A percentile compares a stretch with the other conserved stretches of the same genome.
phyloP scores from a whole-genome alignment of 306 rosid genomes.

The Gleditsia sinensis region DNA sequence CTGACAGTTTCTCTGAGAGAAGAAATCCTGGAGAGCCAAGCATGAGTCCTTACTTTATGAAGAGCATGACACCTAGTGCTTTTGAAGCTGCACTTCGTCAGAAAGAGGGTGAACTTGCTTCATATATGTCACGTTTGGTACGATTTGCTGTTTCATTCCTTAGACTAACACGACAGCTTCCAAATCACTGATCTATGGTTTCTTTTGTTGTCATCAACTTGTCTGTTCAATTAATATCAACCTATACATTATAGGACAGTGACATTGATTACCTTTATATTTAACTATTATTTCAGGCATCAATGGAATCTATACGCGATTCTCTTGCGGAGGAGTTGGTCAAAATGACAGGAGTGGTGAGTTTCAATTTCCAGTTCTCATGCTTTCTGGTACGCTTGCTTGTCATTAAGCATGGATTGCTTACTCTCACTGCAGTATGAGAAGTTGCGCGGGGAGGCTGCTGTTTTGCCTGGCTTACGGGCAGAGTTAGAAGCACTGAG shows the following conservation, averaged over 20 bases:
- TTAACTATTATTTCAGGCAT: constrained; percentile 58
- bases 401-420: constrained; percentile 31
- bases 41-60: constrained; percentile 90
- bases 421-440: constrained; percentile 68
- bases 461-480: constrained; percentile 74
- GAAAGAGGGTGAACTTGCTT: constrained; percentile 99
- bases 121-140: constrained; percentile 97
- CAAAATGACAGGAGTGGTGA: constrained; percentile 88
- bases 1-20: constrained; percentile 70
- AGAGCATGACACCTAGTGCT: constrained; percentile 91
- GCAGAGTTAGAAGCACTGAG: constrained; percentile 95
- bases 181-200: constrained; percentile 13
- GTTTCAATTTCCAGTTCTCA: constrained; percentile 22
- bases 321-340: constrained; percentile 99
- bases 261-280: constrained; percentile 10
- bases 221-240: constrained; percentile 24
- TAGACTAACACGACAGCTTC: constrained; percentile 23
- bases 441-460: constrained; percentile 84
- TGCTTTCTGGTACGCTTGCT: constrained; percentile 4
- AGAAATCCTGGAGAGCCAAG: constrained; percentile 72
- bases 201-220: constrained; percentile 1
- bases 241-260: constrained; percentile 5
- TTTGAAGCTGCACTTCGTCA: constrained; percentile 98
- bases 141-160: constrained; percentile 34
- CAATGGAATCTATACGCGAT: constrained; percentile 94